phyloP scores from a whole-genome alignment of 2,329 filamentous ascomycete species.

The Calonectria fujianensis region DNA sequence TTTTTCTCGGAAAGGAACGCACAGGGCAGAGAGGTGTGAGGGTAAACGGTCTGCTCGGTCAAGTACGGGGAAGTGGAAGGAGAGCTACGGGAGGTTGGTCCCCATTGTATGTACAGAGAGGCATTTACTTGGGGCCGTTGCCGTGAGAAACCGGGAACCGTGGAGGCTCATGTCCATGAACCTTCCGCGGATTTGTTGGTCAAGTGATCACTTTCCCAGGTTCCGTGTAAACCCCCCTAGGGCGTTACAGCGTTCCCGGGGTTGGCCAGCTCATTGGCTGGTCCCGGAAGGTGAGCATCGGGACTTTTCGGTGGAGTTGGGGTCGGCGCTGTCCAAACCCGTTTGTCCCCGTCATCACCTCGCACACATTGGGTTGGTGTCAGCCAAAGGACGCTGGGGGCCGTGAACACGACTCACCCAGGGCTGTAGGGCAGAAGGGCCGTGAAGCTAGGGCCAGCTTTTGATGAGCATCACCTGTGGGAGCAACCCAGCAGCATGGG shows the following conservation, averaged over 20 bases:
- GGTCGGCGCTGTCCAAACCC: slow-evolving; percentile 14
- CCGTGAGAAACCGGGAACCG: slow-evolving; percentile 23
- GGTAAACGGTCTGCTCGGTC: slow-evolving; percentile 9
- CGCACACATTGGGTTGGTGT: neutral
- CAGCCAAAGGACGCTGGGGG: neutral
- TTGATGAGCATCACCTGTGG: slow-evolving; percentile 4
- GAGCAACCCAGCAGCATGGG: slow-evolving; percentile 20
- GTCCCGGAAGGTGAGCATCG: neutral
- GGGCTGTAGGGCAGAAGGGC: slow-evolving; percentile 10
- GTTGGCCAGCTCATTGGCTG: neutral
- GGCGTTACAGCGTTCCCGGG: neutral
- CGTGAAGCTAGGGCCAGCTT: slow-evolving; percentile 9
- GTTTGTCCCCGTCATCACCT: slow-evolving; percentile 9
- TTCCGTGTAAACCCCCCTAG: slow-evolving; percentile 4
- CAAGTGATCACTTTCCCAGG: slow-evolving; percentile 3
- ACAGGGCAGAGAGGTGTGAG: neutral
- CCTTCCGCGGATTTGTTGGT: neutral
- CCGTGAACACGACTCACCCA: slow-evolving; percentile 1
- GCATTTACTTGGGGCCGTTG: slow-evolving; percentile 15
- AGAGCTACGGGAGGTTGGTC: neutral
- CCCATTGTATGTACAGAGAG: neutral
- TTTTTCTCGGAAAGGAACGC: neutral
- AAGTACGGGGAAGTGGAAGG: slow-evolving; percentile 6
- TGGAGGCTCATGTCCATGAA: slow-evolving; percentile 2
- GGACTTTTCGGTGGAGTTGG: slow-evolving; percentile 15